Evolutionary conservation across 2,329 filamentous ascomycete genomes (phyloP).

Genomic region (Pseudogymnoascus sp.): DNA sequence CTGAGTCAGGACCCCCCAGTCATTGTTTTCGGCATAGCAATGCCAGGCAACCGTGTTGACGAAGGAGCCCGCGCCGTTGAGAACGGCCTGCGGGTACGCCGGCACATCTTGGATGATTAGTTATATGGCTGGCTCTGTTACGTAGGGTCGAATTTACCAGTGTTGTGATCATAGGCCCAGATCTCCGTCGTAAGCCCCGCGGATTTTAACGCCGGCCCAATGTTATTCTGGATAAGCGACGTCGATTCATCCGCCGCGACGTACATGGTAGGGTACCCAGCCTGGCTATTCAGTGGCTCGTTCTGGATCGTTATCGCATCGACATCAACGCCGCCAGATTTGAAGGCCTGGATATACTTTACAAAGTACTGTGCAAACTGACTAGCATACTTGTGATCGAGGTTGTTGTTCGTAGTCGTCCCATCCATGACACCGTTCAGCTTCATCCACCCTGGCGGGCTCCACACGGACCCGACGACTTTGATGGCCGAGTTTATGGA

Average conservation of each 20-base stretch:
- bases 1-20: conserved; percentile 24
- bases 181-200: conserved; percentile 38
- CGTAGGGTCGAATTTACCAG: conserved; percentile 12
- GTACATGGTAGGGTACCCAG: conserved; percentile 36
- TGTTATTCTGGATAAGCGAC: conserved; percentile 33
- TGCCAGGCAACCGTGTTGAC: conserved; percentile 28
- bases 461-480: conserved; percentile 37
- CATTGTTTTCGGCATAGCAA: conserved; percentile 27
- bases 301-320: conserved; percentile 42
- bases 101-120: conserved; percentile 20
- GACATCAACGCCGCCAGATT: conserved; percentile 31
- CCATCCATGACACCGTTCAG: conserved; percentile 32
- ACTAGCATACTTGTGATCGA: conserved; percentile 34
- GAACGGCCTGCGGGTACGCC: conserved; percentile 24
- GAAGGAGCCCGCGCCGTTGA: conserved; percentile 21
- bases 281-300: conserved; percentile 38
- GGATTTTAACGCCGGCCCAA: conserved; percentile 35
- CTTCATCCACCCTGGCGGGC: conserved; percentile 38
- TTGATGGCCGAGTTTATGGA: conserved; percentile 32
- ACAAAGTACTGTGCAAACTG: conserved; percentile 37
- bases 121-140: not conserved
- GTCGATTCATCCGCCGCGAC: conserved; percentile 35
- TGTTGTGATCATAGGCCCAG: conserved; percentile 31
- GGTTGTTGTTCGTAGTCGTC: conserved; percentile 34
- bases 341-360: conserved; percentile 38